phyloP scores from a whole-genome alignment of 2,329 filamentous ascomycete genomes.

The Monosporascus sp. region DNA sequence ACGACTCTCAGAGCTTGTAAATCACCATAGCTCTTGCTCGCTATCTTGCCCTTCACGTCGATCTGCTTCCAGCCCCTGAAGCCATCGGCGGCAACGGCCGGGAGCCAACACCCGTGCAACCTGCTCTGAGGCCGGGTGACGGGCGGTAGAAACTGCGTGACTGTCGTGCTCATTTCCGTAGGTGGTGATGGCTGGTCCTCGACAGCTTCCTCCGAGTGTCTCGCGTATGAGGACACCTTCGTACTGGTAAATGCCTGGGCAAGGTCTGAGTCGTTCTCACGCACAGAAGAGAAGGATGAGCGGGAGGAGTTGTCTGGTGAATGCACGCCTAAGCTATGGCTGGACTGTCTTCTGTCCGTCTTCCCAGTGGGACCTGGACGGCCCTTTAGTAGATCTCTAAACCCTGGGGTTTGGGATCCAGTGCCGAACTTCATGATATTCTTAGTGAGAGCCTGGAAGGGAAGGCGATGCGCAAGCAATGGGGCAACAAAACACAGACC shows the following conservation, averaged over 20 bases:
- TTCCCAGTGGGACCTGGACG: background rate
- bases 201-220: slow-evolving; percentile 39
- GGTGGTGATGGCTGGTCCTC: slow-evolving; percentile 46
- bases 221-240: slow-evolving; percentile 56
- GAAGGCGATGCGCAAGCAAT: background rate
- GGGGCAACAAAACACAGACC: background rate
- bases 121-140: slow-evolving; percentile 51
- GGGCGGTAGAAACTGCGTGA: slow-evolving; percentile 45
- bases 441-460: background rate
- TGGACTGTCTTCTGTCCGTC: background rate
- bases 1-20: slow-evolving; percentile 51
- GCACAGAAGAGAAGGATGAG: slow-evolving; percentile 58
- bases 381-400: background rate
- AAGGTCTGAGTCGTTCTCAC: slow-evolving; percentile 54
- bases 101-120: slow-evolving; percentile 55
- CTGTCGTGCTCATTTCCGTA: slow-evolving; percentile 34
- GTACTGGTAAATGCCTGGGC: slow-evolving; percentile 60
- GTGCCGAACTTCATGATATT: background rate
- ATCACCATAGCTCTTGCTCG: slow-evolving; percentile 58
- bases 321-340: slow-evolving; percentile 4
- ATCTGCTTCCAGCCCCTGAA: slow-evolving; percentile 62
- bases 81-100: slow-evolving; percentile 42
- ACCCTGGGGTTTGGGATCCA: background rate
- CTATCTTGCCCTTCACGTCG: slow-evolving; percentile 51
- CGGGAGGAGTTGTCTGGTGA: slow-evolving; percentile 36